Evolutionary conservation across 495 filamentous ascomycete genomes (phyloP).

Genomic region (Neurospora sp.): DNA sequence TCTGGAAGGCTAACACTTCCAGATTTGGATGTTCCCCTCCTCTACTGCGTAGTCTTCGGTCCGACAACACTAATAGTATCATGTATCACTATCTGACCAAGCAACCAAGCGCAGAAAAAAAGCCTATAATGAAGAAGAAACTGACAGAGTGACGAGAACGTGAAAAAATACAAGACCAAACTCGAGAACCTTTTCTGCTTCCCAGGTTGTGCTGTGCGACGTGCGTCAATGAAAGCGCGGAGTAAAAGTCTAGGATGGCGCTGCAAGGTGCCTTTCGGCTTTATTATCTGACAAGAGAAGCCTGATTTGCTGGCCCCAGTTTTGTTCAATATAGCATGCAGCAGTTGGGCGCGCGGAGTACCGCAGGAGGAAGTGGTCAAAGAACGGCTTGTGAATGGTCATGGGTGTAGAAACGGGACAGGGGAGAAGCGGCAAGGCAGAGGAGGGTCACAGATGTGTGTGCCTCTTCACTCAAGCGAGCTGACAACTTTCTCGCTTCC

Average conservation of each 20-base stretch:
- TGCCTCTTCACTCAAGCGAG: background rate
- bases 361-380: background rate
- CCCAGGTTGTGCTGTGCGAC: background rate
- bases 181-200: background rate
- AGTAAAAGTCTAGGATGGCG: background rate
- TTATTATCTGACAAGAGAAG: background rate
- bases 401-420: background rate
- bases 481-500: background rate
- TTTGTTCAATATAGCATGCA: background rate
- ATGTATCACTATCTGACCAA: background rate
- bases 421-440: background rate
- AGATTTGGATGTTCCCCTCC: background rate
- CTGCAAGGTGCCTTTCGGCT: background rate
- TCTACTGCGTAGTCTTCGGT: background rate
- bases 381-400: background rate
- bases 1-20: background rate
- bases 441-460: background rate
- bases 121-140: background rate
- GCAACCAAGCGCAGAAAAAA: background rate
- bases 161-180: background rate
- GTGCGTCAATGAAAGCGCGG: background rate
- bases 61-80: background rate
- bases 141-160: background rate
- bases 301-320: background rate
- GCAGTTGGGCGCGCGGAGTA: background rate